These are phyloP conservation scores for Alternaria consortialis DNA, from an alignment of 2,329 filamentous ascomycete genomes.

Conservation along the genomic window DNA sequence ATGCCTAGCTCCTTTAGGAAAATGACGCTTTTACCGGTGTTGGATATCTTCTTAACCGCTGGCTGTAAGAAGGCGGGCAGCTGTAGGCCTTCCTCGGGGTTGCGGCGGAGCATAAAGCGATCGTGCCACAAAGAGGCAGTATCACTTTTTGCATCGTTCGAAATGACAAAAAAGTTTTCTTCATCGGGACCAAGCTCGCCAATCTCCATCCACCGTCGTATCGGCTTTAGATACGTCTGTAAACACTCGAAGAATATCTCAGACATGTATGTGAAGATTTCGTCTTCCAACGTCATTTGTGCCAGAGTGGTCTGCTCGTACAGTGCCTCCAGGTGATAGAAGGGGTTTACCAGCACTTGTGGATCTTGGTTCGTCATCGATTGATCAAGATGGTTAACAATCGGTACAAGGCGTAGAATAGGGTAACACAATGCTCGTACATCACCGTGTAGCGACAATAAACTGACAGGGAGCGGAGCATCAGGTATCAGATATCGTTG, in stretches of 20 bases:
- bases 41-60: slow-evolving; percentile 77
- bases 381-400: slow-evolving; percentile 55
- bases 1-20: slow-evolving; percentile 78
- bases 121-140: slow-evolving; percentile 77
- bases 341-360: slow-evolving; percentile 57
- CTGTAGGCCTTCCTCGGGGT: slow-evolving; percentile 67
- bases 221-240: slow-evolving; percentile 80
- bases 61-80: slow-evolving; percentile 79
- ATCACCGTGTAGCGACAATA: slow-evolving; percentile 69
- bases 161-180: slow-evolving; percentile 78
- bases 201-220: slow-evolving; percentile 84
- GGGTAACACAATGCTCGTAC: slow-evolving; percentile 64
- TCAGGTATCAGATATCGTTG: slow-evolving; percentile 64
- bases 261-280: slow-evolving; percentile 70
- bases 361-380: slow-evolving; percentile 59
- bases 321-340: slow-evolving; percentile 80
- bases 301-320: slow-evolving; percentile 74
- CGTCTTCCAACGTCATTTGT: slow-evolving; percentile 73
- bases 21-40: slow-evolving; percentile 86
- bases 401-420: slow-evolving; percentile 67
- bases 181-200: slow-evolving; percentile 73
- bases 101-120: slow-evolving; percentile 73
- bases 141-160: slow-evolving; percentile 65
- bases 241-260: slow-evolving; percentile 82
- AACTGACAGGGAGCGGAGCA: slow-evolving; percentile 68